Evolutionary conservation across 2,329 filamentous ascomycete species (phyloP).

Genomic region (Colletotrichum tropicicola): DNA sequence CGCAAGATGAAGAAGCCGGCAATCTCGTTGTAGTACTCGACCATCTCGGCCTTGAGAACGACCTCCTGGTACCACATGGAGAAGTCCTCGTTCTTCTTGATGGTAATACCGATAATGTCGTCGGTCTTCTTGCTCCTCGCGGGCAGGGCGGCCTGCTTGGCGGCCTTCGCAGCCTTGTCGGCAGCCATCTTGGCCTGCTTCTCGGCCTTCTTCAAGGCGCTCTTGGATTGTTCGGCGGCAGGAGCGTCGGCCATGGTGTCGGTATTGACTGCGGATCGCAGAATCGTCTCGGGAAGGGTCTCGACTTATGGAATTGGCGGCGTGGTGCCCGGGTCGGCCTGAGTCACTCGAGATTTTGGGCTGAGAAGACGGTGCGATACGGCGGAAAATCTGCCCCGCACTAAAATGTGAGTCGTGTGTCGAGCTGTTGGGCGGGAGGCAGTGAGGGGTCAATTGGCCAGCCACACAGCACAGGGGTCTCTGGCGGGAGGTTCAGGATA

Average conservation of each 20-base stretch:
- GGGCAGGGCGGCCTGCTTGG: constrained; percentile 62
- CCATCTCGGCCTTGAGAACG: constrained; percentile 95
- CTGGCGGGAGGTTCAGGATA: background rate
- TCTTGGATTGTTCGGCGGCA: constrained; percentile 60
- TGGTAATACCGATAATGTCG: constrained; percentile 87
- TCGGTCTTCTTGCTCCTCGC: constrained; percentile 68
- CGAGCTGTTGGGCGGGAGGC: constrained; percentile 22
- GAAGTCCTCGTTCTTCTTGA: constrained; percentile 86
- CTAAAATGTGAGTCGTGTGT: constrained; percentile 27
- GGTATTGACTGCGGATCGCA: constrained; percentile 20
- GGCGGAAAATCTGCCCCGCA: constrained; percentile 31
- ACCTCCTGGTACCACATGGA: constrained; percentile 98
- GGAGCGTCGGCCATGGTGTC: constrained; percentile 33
- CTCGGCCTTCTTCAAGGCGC: constrained; percentile 72
- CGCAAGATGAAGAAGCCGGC: constrained; percentile 97
- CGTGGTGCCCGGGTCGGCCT: constrained; percentile 27
- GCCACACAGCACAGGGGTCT: constrained; percentile 5
- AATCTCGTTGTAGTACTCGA: constrained; percentile 94
- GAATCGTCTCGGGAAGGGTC: constrained; percentile 15
- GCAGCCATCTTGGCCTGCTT: constrained; percentile 70
- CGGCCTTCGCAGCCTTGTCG: constrained; percentile 69
- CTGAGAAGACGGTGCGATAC: constrained; percentile 26
- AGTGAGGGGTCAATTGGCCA: constrained; percentile 31
- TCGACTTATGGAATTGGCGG: constrained; percentile 16
- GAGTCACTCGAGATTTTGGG: constrained; percentile 30